Conservation (phyloP, 2,329 filamentous ascomycete species). For the Penicillium digitatum region DNA sequence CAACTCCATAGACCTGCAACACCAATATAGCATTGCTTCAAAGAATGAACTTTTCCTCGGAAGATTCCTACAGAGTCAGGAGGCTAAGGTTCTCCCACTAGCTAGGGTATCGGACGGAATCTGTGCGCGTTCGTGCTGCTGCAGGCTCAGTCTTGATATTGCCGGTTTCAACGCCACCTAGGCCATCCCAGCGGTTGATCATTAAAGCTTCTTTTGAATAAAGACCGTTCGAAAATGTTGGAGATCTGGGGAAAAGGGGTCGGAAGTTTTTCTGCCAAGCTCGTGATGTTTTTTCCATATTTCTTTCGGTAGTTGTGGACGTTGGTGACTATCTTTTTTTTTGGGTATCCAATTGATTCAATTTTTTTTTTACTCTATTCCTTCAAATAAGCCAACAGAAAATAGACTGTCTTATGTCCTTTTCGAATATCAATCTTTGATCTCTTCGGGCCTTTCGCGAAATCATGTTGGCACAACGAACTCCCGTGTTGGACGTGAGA, state of each 20-base stretch:
- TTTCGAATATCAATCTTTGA: neutral
- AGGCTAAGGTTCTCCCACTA: neutral
- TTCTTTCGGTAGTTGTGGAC: neutral
- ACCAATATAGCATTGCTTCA: neutral
- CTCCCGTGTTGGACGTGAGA: neutral
- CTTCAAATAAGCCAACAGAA: neutral
- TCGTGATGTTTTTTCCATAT: neutral
- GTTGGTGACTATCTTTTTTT: neutral
- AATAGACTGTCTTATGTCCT: neutral
- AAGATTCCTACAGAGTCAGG: neutral
- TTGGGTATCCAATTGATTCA: neutral
- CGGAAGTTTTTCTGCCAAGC: neutral
- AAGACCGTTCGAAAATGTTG: slow-evolving; percentile 3
- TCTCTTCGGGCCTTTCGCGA: neutral
- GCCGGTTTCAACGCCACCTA: slow-evolving; percentile 22
- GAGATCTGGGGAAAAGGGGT: neutral
- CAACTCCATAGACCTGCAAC: neutral
- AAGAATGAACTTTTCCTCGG: neutral
- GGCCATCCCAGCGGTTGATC: slow-evolving; percentile 18
- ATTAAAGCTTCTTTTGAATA: slow-evolving; percentile 22
- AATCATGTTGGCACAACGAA: neutral
- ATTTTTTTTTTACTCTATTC: neutral
- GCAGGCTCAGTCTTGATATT: slow-evolving; percentile 16
- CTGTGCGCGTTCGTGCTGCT: slow-evolving; percentile 22
- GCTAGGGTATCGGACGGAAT: slow-evolving; percentile 2